Evolutionary conservation across 192 early-diverging fungal genomes (phyloP).

Genomic region (Coemansia sp.): DNA sequence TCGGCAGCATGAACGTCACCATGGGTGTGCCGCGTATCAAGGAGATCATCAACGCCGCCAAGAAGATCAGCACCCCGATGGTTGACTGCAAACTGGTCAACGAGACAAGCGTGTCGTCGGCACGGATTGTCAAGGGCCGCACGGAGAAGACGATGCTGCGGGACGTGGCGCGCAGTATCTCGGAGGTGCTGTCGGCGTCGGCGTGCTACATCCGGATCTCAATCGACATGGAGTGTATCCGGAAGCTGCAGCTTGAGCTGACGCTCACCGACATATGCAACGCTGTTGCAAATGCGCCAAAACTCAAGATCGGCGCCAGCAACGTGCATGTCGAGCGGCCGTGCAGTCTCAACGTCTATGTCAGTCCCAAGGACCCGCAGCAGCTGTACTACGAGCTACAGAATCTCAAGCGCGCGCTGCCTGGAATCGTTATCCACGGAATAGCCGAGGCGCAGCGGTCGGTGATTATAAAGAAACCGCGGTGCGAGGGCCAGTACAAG

Average conservation of each 20-base stretch:
- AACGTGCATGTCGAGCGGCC: slow-evolving; percentile 65
- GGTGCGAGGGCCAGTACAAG: slow-evolving; percentile 43
- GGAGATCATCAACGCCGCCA: slow-evolving; percentile 99
- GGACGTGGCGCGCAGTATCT: slow-evolving; percentile 93
- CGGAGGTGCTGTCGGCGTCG: slow-evolving; percentile 79
- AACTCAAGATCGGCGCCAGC: slow-evolving; percentile 80
- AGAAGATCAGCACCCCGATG: slow-evolving; percentile 93
- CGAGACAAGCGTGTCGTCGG: slow-evolving; percentile 66
- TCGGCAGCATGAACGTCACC: slow-evolving; percentile 98
- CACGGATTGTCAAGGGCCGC: slow-evolving; percentile 96
- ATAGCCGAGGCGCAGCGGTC: slow-evolving; percentile 80
- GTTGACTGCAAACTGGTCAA: slow-evolving; percentile 77
- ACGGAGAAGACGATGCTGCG: slow-evolving; percentile 89
- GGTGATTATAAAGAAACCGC: slow-evolving; percentile 62
- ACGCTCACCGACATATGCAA: slow-evolving; percentile 72
- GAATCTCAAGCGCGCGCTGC: slow-evolving; percentile 78
- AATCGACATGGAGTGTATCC: slow-evolving; percentile 83
- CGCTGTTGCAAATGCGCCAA: slow-evolving; percentile 77
- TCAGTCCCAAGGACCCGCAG: slow-evolving; percentile 59
- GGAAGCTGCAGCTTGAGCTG: slow-evolving; percentile 88
- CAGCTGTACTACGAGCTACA: slow-evolving; percentile 77
- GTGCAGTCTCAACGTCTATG: slow-evolving; percentile 69
- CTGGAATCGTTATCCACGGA: slow-evolving; percentile 89
- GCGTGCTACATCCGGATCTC: slow-evolving; percentile 79
- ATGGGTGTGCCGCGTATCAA: slow-evolving; percentile 99